These are phyloP conservation scores for Amphibolis antarctica DNA, from an alignment of 106 monocot species.

Conservation along the genomic window DNA sequence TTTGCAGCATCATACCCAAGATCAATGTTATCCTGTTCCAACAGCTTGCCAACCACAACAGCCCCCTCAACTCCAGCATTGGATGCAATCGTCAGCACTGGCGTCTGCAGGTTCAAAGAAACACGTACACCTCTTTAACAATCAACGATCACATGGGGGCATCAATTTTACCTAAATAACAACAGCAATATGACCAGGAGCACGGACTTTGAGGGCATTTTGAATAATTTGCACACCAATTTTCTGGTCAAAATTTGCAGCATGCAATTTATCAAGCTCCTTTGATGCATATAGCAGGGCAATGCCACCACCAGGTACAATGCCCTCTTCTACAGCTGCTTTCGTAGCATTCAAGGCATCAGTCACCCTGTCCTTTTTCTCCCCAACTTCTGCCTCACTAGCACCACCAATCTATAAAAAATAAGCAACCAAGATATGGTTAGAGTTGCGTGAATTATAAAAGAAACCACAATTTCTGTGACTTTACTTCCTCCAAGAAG, in stretches of 20 bases:
- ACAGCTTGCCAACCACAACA: constrained; percentile 56
- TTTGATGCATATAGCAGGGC: constrained; percentile 61
- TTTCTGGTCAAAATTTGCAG: constrained; percentile 71
- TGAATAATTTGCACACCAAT: constrained; percentile 74
- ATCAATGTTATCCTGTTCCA: constrained; percentile 62
- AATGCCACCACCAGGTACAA: constrained; percentile 71
- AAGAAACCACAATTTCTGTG: constrained; percentile 46
- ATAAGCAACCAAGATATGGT: constrained; percentile 46
- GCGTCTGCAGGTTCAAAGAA: constrained; percentile 26
- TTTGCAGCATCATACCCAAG: constrained; percentile 77
- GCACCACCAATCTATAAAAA: constrained; percentile 52
- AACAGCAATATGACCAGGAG: not conserved
- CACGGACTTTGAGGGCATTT: constrained; percentile 45
- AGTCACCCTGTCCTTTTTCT: constrained; percentile 67
- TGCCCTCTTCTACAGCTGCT: constrained; percentile 74
- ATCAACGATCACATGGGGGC: not conserved
- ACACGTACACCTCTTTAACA: not conserved
- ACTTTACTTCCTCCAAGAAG: too few relatives aligned
- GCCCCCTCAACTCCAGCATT: constrained; percentile 73
- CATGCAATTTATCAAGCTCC: constrained; percentile 47
- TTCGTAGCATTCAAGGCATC: constrained; percentile 75
- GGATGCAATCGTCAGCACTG: constrained; percentile 48
- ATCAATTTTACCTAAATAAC: not conserved
- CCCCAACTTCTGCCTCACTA: constrained; percentile 65
- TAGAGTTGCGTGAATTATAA: constrained; percentile 77